phyloP scores from a whole-genome alignment of 2,329 filamentous ascomycete genomes.

The Parafenestella ontariensis region DNA sequence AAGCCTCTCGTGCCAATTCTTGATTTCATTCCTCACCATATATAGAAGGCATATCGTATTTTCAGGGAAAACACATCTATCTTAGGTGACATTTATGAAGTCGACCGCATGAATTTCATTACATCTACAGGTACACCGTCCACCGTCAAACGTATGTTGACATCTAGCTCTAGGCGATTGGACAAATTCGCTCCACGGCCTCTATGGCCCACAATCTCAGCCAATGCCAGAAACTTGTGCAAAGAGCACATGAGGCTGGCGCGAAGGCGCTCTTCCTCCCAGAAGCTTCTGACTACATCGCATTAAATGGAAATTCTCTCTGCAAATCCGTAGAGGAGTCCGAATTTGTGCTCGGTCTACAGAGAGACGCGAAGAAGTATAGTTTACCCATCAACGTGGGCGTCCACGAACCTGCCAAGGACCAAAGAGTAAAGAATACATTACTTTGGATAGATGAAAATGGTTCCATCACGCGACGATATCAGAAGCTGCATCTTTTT shows the following conservation, averaged over 20 bases:
- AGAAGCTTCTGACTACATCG: constrained; percentile 90
- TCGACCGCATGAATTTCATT: too few relatives aligned
- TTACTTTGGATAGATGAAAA: constrained; percentile 70
- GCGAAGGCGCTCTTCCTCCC: constrained; percentile 91
- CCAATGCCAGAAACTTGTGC: constrained; percentile 75
- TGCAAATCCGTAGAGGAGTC: constrained; percentile 70
- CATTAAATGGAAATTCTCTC: constrained; percentile 70
- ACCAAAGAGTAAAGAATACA: constrained; percentile 67
- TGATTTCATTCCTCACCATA: too few relatives aligned
- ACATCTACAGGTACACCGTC: too few relatives aligned
- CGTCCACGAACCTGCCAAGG: constrained; percentile 66
- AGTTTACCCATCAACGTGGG: constrained; percentile 81
- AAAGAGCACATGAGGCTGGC: constrained; percentile 75
- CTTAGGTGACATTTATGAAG: too few relatives aligned
- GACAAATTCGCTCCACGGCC: constrained; percentile 86
- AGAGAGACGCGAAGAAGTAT: constrained; percentile 68
- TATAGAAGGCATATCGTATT: too few relatives aligned
- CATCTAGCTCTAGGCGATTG: constrained; percentile 69
- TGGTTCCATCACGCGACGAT: constrained; percentile 67
- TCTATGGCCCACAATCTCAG: constrained; percentile 79
- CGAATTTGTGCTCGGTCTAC: constrained; percentile 79
- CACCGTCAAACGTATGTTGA: neutral
- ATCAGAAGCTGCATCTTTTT: constrained; percentile 93
- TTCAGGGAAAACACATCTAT: too few relatives aligned
- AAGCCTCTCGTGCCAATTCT: too few relatives aligned